These are phyloP conservation scores for Neonectria magnoliae DNA, from an alignment of 2,329 filamentous ascomycete genomes.

Conservation along the genomic window DNA sequence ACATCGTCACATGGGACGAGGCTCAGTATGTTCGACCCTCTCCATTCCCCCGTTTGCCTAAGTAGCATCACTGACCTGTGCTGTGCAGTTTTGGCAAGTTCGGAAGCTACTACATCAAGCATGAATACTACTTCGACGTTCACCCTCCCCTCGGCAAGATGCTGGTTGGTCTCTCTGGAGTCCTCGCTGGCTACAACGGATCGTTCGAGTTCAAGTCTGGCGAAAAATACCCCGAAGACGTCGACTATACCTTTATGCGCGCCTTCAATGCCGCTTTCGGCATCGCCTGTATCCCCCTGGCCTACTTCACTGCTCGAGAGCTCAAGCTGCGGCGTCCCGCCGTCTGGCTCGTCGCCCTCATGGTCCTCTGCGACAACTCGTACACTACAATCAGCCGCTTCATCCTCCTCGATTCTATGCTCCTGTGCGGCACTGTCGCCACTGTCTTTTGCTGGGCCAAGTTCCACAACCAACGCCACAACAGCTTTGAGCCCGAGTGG, in stretches of 20 bases:
- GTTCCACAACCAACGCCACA: conserved; percentile 88
- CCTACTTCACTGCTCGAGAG: conserved; percentile 94
- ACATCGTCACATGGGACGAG: conserved; percentile 75
- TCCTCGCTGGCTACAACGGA: conserved; percentile 96
- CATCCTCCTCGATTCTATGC: conserved; percentile 98
- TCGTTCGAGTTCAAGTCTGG: conserved; percentile 99
- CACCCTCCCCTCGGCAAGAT: conserved; percentile 98
- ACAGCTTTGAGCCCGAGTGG: conserved; percentile 92
- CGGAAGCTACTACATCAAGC: conserved; percentile 98
- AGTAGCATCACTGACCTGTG: conserved; percentile 3
- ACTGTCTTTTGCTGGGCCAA: conserved; percentile 97
- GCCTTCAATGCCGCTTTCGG: conserved; percentile 97
- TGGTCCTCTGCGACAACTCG: conserved; percentile 99
- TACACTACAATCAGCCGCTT: conserved; percentile 99
- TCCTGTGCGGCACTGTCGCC: conserved; percentile 97
- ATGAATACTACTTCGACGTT: conserved; percentile 96
- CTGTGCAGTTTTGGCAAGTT: conserved; percentile 87
- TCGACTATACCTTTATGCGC: conserved; percentile 99
- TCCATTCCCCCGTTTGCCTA: conserved; percentile 14
- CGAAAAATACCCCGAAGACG: conserved; percentile 90
- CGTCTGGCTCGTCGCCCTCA: conserved; percentile 94
- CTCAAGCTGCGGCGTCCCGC: conserved; percentile 86
- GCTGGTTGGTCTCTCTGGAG: conserved; percentile 95
- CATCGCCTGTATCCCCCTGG: conserved; percentile 89
- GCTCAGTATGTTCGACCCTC: conserved; percentile 63